Evolutionary conservation across 2,329 filamentous ascomycete species (phyloP), one percentile per base, ranked within the genome.

Genomic region (Fonsecaea erecta): DNA sequence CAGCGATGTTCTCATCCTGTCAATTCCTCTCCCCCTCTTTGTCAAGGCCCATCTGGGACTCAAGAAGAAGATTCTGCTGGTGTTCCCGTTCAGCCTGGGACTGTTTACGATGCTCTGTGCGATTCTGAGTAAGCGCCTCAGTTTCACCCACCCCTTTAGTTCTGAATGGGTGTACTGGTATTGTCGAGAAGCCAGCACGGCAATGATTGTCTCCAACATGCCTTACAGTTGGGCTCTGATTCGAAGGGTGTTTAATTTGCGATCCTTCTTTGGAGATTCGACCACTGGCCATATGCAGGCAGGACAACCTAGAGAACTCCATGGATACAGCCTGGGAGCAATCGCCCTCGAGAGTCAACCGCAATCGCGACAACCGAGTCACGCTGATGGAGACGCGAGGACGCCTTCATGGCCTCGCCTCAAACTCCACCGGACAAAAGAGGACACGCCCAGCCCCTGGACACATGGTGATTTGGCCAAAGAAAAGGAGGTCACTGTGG

Each of bases 101-200:
- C 71, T 83, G 2, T 83, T 86, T 65, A 76, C 83, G 70, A 85
- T 88, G 57, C 75, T 88, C 14, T 83, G 84, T 18, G 84, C 85
- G 11, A 80, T 84, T 5, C 76, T 88, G 16, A 88, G 87, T 76
- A 86, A 87, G 65, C 85, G 86, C 71, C 87, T 86, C 75, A 86
- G 84, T 52, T 87, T 88, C 65, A 81, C 76, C 16, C 75, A 85
- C 21, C 84, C 84, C 0, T 87, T 85, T 72, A 84, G 83, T 2
- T 77, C 78, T 14, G 75, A 83, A 40, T 88, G 86, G 78, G 81
- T 86, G 0, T 83, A 83, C 69, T 88, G 86, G 85, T 86, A 87
- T 68, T 81, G 86, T 8, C 81, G 85, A 30, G 86, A 88, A 72
- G 81, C 82, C 12, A 84, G 82, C 52, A 86, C 86, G 0, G 84